Evolutionary conservation across 2,329 filamentous ascomycete species (phyloP).

Genomic region (Exophiala aquamarina): DNA sequence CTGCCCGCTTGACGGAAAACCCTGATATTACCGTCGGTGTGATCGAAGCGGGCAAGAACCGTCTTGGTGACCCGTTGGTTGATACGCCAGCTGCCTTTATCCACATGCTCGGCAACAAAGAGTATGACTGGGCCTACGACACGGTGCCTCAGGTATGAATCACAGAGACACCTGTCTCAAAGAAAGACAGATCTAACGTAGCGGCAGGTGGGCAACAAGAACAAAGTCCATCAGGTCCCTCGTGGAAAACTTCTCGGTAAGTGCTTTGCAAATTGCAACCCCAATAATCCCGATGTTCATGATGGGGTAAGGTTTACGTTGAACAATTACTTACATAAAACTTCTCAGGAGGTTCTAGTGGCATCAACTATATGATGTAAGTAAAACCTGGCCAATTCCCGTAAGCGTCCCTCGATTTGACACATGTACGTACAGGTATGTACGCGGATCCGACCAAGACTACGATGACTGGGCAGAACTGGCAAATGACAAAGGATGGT

Average conservation of each 20-base stretch:
- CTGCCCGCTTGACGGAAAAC: slow-evolving; percentile 49
- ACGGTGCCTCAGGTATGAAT: slow-evolving; percentile 32
- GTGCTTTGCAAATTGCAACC: no score
- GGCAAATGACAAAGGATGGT: slow-evolving; percentile 32
- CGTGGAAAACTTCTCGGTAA: slow-evolving; percentile 25
- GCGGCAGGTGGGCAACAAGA: slow-evolving; percentile 15
- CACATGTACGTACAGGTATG: slow-evolving; percentile 16
- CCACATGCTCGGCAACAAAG: slow-evolving; percentile 31
- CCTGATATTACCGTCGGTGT: slow-evolving; percentile 44
- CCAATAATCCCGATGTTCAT: no score
- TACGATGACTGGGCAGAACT: slow-evolving; percentile 35
- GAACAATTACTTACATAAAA: slow-evolving; percentile 3
- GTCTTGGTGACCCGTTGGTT: slow-evolving; percentile 30
- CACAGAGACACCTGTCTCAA: slow-evolving; percentile 9
- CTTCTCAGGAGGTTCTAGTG: slow-evolving; percentile 34
- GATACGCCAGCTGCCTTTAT: slow-evolving; percentile 28
- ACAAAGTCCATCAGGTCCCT: slow-evolving; percentile 29
- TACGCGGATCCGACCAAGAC: slow-evolving; percentile 30
- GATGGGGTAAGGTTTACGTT: no score
- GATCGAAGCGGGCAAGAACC: slow-evolving; percentile 44
- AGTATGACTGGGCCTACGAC: slow-evolving; percentile 38
- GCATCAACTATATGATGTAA: slow-evolving; percentile 34
- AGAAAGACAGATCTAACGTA: background rate
- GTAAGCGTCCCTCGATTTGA: no score
- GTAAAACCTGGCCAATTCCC: background rate